phyloP scores from a whole-genome alignment of 1,139 yeast genomes.

The Entelexis paramagnoliae region DNA sequence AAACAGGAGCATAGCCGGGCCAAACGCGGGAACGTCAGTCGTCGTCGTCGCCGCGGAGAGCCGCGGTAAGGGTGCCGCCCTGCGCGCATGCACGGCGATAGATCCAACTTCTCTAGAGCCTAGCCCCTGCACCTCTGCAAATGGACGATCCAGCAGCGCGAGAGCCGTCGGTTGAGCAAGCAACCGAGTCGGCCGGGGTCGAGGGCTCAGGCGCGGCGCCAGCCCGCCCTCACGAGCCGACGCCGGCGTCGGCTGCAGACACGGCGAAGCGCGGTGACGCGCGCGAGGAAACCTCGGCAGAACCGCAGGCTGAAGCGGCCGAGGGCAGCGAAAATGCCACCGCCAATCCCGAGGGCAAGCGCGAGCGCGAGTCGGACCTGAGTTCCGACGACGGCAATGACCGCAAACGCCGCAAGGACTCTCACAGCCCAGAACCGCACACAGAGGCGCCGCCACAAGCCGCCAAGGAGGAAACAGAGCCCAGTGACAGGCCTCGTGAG shows the following conservation, averaged over 20 bases:
- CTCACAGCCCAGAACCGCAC: neutral
- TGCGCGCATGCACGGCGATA: slow-evolving; percentile 1
- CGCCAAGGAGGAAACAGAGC: neutral
- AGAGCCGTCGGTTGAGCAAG: neutral
- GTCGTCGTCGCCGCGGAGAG: neutral
- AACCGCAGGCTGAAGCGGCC: neutral
- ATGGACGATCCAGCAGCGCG: neutral
- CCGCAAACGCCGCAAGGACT: slow-evolving; percentile 4
- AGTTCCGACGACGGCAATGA: neutral
- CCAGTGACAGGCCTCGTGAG: too few relatives aligned
- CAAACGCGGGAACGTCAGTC: neutral
- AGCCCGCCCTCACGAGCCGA: neutral
- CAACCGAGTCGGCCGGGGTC: neutral
- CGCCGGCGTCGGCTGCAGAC: neutral
- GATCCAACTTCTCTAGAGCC: neutral
- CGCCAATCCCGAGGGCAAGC: neutral
- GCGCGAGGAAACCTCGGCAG: neutral
- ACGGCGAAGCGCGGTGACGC: neutral
- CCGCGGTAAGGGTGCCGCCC: slow-evolving; percentile 1
- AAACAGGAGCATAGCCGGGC: slow-evolving; percentile 1
- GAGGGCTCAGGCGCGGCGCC: neutral
- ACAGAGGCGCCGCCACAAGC: neutral
- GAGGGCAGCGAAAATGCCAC: neutral
- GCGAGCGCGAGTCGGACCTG: neutral
- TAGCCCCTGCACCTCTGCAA: neutral